Base-by-base conservation (phyloP, 441 rosid genomes). In the Cnidoscolus chayamansa region DNA sequence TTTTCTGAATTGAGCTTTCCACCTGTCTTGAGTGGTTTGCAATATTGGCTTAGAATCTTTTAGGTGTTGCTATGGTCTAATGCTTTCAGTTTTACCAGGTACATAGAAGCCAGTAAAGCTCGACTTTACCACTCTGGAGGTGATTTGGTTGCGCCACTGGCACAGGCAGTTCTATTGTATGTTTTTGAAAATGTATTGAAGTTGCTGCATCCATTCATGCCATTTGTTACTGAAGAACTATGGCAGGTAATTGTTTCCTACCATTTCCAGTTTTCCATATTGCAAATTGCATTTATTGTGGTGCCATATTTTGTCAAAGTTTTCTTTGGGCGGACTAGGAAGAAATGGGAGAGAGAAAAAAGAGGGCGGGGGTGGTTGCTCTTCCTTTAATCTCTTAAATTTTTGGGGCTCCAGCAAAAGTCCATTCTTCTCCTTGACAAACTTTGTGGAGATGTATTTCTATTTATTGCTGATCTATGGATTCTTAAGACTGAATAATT, bases 171-270 rank as follows among this genome's bases (percentile, higher is more conserved):
- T 81, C 83, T 92, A 49, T 79, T 94, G 63, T 90, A 94, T 80
- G 93, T 90, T 78, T 94, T 90, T 68, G 90, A 89, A 83, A 90
- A 87, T 74, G 81, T 88, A 74, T 88, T 94, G 75, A 92, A 90
- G 82, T 80, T 92, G 84, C 84, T 94, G 35, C 98, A 94, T 83
- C 98, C 98, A 6, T 94, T 94, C 78, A 94, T 94, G 97, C 97
- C 97, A 10, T 94, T 94, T 75, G 98, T 94, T 63, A 92, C 96
- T 0, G 97, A 94, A 79, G 93, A 88, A 70, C 87, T 92, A 16
- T 94, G 97, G 98, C 98, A 92, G 97, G 98, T 94, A 74, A 70
- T 54, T 35, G 20, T 54, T 67, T 59, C 59, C 70, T 72, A 6
- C 37, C 49, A 59, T 32, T 62, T 66, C 25, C 25, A 25, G 25